Evolutionary conservation across 2,329 filamentous ascomycete species (phyloP).

Genomic region (Fusarium gaditjirri): DNA sequence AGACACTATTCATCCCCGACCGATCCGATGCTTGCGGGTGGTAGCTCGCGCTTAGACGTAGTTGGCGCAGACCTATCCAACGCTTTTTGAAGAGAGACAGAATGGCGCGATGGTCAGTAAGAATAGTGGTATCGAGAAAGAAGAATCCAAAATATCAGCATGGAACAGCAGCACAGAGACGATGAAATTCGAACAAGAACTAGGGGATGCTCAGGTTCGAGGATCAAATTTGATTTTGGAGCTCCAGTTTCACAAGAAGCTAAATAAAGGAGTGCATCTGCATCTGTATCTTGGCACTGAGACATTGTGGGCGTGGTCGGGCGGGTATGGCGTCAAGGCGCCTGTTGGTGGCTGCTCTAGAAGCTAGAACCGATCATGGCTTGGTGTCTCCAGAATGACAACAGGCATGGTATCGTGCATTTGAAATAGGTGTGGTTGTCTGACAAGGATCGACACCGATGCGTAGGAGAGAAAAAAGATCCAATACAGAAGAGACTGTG

Average conservation of each 20-base stretch:
- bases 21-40: constrained; percentile 21
- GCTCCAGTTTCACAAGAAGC: constrained; percentile 5
- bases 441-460: constrained; percentile 6
- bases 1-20: constrained; percentile 17
- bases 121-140: constrained; percentile 10
- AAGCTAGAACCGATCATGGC: constrained; percentile 28
- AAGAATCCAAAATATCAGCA: constrained; percentile 10
- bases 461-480: background rate
- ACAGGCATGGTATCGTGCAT: constrained; percentile 5
- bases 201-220: background rate
- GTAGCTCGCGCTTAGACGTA: constrained; percentile 15
- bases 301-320: constrained; percentile 1
- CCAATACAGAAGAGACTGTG: constrained; percentile 27
- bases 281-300: background rate
- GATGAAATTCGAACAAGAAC: background rate
- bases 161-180: constrained; percentile 7
- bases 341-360: constrained; percentile 38
- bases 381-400: constrained; percentile 22
- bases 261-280: background rate
- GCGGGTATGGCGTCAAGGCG: constrained; percentile 46
- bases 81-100: background rate
- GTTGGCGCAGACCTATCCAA: constrained; percentile 10
- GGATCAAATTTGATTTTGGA: background rate
- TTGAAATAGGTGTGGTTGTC: background rate
- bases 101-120: constrained; percentile 15